Base-by-base conservation (phyloP, 768 basidiomycete genomes). In the Russula emetica region DNA sequence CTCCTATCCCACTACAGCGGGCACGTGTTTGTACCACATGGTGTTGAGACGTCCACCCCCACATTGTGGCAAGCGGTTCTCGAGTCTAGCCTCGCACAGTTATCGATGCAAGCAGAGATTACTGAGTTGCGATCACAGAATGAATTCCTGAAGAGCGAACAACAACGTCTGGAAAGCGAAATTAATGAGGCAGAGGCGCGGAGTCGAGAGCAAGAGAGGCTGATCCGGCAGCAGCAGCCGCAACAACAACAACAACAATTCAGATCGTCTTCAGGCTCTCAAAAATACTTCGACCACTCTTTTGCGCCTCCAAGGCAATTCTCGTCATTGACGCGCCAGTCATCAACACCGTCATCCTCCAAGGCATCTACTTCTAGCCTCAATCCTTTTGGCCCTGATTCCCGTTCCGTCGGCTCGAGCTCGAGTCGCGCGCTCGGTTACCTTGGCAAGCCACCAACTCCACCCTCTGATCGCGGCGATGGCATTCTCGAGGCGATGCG, bases 1-100 rank as follows among this genome's bases (percentile, higher is more conserved):
- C 79, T 87, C 2, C 77, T 89, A 28, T 74, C 77, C 3, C 78
- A 86, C 57, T 86, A 78, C 67, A 86, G 84, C 0, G 85, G 82
- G 0, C 82, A 87, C 61, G 72, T 84, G 55, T 80, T 85, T 66
- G 70, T 80, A 14, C 75, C 81, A 1, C 74, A 70, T 22, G 64
- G 70, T 26, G 58, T 56, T 44, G 62, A 65, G 45, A 30, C 59
- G n/a, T 71, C 72, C 18, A 44, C 71, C 28, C 58, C 63, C 5
- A 66, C 69, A 5, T 66, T 74, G 63, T 73, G 74, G n/a, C 69
- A 75, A 30, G 69, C 77, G 5, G 65, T 84, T 16, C 65, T 84
- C 38, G 79, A 82, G 30, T 79, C 82, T 2, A 86, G 83, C 66
- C 69, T 85, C 24, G 72, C 73, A 7, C 76, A 82, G 5, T 74